Conservation (phyloP, 78 protist genomes). For the Pelomyxa schiedti region DNA sequence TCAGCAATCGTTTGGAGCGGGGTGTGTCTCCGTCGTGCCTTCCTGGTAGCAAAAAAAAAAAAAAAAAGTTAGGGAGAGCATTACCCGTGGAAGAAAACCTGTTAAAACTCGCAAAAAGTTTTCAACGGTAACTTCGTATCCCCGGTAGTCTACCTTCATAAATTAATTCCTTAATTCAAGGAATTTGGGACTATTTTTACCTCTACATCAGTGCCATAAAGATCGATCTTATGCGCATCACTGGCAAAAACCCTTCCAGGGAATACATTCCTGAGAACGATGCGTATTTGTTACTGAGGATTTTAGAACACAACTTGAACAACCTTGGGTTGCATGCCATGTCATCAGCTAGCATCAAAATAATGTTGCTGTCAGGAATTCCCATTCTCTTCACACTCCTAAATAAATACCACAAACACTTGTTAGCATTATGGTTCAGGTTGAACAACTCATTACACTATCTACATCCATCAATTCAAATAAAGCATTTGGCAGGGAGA, state of each 20-base stretch:
- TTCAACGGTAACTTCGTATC: conserved; percentile 86
- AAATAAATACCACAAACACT: too few relatives aligned
- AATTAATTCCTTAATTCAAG: too few relatives aligned
- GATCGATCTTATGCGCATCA: conserved; percentile 37
- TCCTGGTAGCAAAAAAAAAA: conserved; percentile 70
- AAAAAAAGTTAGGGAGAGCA: too few relatives aligned
- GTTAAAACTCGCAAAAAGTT: conserved; percentile 81
- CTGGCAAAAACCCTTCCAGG: conserved; percentile 75
- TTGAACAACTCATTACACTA: too few relatives aligned
- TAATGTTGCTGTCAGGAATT: conserved; percentile 30
- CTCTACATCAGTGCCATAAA: conserved; percentile 77
- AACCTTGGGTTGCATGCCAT: conserved; percentile 87
- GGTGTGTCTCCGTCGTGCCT: conserved; percentile 70
- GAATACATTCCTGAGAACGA: conserved; percentile 74
- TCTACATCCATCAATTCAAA: too few relatives aligned
- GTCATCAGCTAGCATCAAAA: conserved; percentile 89
- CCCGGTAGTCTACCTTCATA: conserved; percentile 15
- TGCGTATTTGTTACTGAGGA: too few relatives aligned
- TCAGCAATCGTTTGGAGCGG: conserved; percentile 52
- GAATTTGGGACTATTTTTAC: too few relatives aligned
- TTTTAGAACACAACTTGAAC: too few relatives aligned
- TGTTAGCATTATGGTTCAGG: too few relatives aligned
- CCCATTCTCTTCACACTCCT: not conserved
- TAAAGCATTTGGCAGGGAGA: too few relatives aligned
- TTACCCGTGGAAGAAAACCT: too few relatives aligned